phyloP scores from a whole-genome alignment of 164 flowering plant species.

The Dillenia turbinata region DNA sequence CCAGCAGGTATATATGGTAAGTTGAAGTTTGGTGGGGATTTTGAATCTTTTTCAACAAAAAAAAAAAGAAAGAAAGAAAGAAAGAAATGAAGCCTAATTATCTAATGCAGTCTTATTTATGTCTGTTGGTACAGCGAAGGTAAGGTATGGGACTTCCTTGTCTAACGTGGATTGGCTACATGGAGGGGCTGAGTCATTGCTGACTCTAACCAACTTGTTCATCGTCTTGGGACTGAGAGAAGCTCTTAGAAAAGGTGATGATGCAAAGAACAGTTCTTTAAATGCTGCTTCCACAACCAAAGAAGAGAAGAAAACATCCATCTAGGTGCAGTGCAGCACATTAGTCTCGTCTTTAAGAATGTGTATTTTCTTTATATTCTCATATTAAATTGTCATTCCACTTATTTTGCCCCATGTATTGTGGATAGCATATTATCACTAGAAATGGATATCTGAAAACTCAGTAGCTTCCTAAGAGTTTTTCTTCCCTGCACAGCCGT shows the following conservation, averaged over 20 bases:
- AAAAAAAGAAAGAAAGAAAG: no score
- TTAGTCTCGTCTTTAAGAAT: no score
- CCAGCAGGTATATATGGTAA: conserved; percentile 99
- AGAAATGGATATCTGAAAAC: no score
- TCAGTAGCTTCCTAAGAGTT: no score
- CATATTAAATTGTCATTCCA: no score
- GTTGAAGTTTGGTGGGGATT: background rate
- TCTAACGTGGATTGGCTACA: conserved; percentile 97
- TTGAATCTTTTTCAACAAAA: no score
- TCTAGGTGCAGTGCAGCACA: conserved; percentile 13
- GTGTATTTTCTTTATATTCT: no score
- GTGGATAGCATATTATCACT: no score
- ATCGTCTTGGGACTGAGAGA: conserved; percentile 77
- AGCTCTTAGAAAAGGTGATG: conserved; percentile 49
- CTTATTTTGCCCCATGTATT: no score
- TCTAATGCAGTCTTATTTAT: background rate
- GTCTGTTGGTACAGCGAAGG: conserved; percentile 62
- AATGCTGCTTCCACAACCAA: conserved; percentile 18
- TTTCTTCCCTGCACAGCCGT: no score
- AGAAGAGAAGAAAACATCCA: conserved; percentile 37
- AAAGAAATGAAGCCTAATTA: background rate
- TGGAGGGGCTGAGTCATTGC: conserved; percentile 91
- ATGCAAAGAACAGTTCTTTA: conserved; percentile 21
- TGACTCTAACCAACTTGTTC: conserved; percentile 83
- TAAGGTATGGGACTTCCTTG: conserved; percentile 89